Evolutionary conservation across 371 early-diverging fungal species (phyloP).

Genomic region (Coemansia sp.): DNA sequence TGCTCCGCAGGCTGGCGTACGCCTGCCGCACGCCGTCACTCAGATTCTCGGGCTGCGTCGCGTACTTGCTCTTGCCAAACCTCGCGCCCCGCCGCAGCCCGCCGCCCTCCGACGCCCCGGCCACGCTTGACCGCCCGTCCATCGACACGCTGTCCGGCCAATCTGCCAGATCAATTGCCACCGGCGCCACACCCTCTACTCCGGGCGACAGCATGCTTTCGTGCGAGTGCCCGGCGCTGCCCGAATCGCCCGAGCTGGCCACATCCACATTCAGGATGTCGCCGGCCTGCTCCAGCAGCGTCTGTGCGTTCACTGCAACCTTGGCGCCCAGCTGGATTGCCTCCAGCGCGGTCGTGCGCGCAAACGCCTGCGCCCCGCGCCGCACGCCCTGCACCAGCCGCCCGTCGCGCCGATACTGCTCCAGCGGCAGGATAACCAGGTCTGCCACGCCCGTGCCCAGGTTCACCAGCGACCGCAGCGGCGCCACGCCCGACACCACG

Average conservation of each 20-base stretch:
- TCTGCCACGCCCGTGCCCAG: slow-evolving; percentile 91
- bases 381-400: slow-evolving; percentile 80
- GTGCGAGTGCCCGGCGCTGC: slow-evolving; percentile 43
- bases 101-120: slow-evolving; percentile 6
- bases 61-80: slow-evolving; percentile 67
- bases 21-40: slow-evolving; percentile 85
- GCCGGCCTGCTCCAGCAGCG: slow-evolving; percentile 88
- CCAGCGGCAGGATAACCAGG: slow-evolving; percentile 86
- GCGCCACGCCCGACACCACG: slow-evolving; percentile 88
- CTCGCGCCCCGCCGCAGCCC: slow-evolving; percentile 19
- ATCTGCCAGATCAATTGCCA: slow-evolving; percentile 35
- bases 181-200: background rate
- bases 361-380: slow-evolving; percentile 86
- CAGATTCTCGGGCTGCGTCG: slow-evolving; percentile 79
- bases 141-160: slow-evolving; percentile 46
- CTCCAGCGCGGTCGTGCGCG: slow-evolving; percentile 85
- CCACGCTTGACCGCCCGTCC: slow-evolving; percentile 28
- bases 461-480: slow-evolving; percentile 86
- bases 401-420: slow-evolving; percentile 92
- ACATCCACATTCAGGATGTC: slow-evolving; percentile 61
- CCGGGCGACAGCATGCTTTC: slow-evolving; percentile 25
- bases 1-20: slow-evolving; percentile 72
- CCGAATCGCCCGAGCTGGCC: slow-evolving; percentile 29
- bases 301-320: slow-evolving; percentile 88
- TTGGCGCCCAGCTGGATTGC: slow-evolving; percentile 84